These are phyloP conservation scores for Saccharata proteae DNA, from an alignment of 2,329 filamentous ascomycete species.

Conservation along the genomic window DNA sequence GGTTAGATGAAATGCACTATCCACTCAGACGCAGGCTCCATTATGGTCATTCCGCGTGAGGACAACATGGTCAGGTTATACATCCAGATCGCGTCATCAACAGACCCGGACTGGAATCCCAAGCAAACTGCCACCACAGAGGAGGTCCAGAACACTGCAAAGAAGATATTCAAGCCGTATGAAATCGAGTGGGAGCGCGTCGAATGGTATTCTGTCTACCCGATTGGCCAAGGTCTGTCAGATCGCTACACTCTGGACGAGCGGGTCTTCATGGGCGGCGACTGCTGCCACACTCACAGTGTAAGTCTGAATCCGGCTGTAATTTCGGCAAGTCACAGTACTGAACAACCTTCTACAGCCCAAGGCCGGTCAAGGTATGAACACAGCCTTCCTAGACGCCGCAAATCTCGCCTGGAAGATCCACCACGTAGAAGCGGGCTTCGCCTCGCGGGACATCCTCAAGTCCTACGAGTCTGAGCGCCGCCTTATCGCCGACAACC, in stretches of 20 bases:
- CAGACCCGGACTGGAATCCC: slow-evolving; percentile 48
- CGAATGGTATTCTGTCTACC: slow-evolving; percentile 55
- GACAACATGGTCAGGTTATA: slow-evolving; percentile 44
- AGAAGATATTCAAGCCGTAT: slow-evolving; percentile 48
- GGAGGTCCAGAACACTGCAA: slow-evolving; percentile 46
- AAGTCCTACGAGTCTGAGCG: slow-evolving; percentile 81
- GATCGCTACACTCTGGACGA: slow-evolving; percentile 53
- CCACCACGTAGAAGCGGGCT: slow-evolving; percentile 74
- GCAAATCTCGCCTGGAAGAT: slow-evolving; percentile 95
- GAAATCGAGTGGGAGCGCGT: slow-evolving; percentile 50
- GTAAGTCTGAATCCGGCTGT: slow-evolving; percentile 17
- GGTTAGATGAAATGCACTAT: slow-evolving; percentile 55
- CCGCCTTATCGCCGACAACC: slow-evolving; percentile 69
- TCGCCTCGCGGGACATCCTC: slow-evolving; percentile 62
- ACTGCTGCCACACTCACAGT: slow-evolving; percentile 52
- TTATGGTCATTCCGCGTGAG: slow-evolving; percentile 49
- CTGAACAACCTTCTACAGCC: slow-evolving; percentile 27
- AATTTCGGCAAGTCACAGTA: not conserved
- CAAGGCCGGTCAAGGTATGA: slow-evolving; percentile 54
- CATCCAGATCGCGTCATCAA: slow-evolving; percentile 50
- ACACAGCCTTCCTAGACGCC: slow-evolving; percentile 50
- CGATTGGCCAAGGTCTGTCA: slow-evolving; percentile 54
- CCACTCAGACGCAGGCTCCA: slow-evolving; percentile 50
- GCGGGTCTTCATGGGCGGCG: slow-evolving; percentile 54
- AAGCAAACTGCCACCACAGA: slow-evolving; percentile 47